These are phyloP conservation scores for Cucurbita argyrosperma DNA, from an alignment of 306 rosid species.

Conservation along the genomic window DNA sequence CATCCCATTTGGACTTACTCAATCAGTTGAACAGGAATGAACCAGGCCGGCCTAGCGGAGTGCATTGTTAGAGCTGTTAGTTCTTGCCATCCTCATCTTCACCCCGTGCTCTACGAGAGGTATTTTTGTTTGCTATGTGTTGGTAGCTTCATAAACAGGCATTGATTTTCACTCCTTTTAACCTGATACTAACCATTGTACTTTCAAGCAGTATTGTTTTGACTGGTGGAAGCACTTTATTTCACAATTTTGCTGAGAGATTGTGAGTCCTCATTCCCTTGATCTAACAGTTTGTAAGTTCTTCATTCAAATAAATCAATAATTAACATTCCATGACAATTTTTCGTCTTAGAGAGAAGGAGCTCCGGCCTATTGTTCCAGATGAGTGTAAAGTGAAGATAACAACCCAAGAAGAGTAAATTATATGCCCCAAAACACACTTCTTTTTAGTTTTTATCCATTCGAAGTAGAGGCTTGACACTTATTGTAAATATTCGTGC, in stretches of 20 bases:
- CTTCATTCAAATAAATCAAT: background rate
- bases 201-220: slow-evolving; percentile 59
- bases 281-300: background rate
- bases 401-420: slow-evolving; percentile 74
- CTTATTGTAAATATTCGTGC: slow-evolving; percentile 6
- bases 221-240: slow-evolving; percentile 84
- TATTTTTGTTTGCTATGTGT: slow-evolving; percentile 10
- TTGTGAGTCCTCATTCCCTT: slow-evolving; percentile 37
- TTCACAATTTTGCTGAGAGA: slow-evolving; percentile 74
- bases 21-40: slow-evolving; percentile 53
- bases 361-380: slow-evolving; percentile 90
- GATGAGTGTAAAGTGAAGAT: slow-evolving; percentile 76
- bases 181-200: slow-evolving; percentile 1
- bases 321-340: background rate
- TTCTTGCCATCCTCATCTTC: slow-evolving; percentile 76
- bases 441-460: background rate
- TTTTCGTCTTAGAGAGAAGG: slow-evolving; percentile 49
- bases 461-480: background rate
- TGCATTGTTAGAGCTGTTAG: slow-evolving; percentile 78
- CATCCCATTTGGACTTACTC: slow-evolving; percentile 4
- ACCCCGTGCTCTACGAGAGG: slow-evolving; percentile 82
- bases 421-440: background rate
- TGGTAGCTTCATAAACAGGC: background rate
- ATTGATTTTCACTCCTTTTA: background rate
- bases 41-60: slow-evolving; percentile 87